Conservation (phyloP, 169 alveolate species). For the Eimeria necatrix region DNA sequence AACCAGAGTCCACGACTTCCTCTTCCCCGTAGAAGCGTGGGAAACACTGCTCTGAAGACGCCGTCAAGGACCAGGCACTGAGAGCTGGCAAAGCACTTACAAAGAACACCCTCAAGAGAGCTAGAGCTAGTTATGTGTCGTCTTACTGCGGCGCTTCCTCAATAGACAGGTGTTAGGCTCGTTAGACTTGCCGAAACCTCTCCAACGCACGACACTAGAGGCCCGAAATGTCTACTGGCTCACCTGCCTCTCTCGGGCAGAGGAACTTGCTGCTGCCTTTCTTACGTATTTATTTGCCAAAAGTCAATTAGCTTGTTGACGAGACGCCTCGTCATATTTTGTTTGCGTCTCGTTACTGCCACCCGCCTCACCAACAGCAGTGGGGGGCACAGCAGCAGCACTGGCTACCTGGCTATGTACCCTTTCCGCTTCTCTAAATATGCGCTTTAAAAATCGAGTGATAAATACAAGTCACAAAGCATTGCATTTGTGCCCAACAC, state of each 20-base stretch:
- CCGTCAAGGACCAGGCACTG: too few relatives aligned
- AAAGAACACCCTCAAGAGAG: too few relatives aligned
- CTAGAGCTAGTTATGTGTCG: too few relatives aligned
- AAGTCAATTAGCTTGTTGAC: neutral
- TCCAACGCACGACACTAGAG: neutral
- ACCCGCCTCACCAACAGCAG: neutral
- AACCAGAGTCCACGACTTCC: too few relatives aligned
- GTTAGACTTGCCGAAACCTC: too few relatives aligned
- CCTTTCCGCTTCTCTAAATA: neutral
- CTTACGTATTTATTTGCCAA: neutral
- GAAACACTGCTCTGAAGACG: too few relatives aligned
- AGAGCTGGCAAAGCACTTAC: too few relatives aligned
- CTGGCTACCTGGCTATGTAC: neutral
- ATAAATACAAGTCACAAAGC: neutral
- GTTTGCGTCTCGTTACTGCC: neutral
- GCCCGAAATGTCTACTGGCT: neutral
- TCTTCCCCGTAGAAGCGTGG: too few relatives aligned
- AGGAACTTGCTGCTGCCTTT: neutral
- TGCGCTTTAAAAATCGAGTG: neutral
- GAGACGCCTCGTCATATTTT: neutral
- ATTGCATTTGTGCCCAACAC: neutral
- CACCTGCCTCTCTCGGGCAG: neutral
- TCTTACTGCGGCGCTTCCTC: too few relatives aligned
- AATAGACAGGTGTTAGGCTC: too few relatives aligned
- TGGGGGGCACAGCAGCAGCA: neutral